Conservation (phyloP, 169 alveolate species). For the Cryptosporidium ryanae region DNA sequence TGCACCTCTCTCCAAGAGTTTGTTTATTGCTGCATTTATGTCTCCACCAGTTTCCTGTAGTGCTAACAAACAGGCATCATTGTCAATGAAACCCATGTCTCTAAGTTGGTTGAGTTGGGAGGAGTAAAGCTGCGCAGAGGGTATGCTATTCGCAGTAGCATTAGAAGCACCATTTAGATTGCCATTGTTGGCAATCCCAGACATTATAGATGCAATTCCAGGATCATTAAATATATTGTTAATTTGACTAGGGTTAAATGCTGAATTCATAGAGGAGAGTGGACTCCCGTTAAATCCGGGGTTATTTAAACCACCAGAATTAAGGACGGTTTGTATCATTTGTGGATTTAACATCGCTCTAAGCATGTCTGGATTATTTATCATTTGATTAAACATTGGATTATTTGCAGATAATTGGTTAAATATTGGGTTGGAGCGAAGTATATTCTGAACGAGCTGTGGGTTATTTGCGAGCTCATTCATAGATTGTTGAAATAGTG, state of each 20-base stretch:
- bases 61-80: constrained; percentile 91
- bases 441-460: constrained; percentile 78
- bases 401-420: constrained; percentile 82
- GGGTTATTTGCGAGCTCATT: constrained; percentile 82
- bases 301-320: constrained; percentile 1
- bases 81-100: constrained; percentile 95
- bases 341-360: constrained; percentile 84
- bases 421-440: constrained; percentile 78
- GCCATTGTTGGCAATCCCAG: constrained; percentile 11
- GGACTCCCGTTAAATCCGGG: not conserved
- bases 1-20: constrained; percentile 87
- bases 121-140: constrained; percentile 80
- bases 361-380: constrained; percentile 87
- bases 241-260: constrained; percentile 18
- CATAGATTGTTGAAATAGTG: constrained; percentile 84
- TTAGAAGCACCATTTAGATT: not conserved
- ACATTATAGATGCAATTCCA: constrained; percentile 41
- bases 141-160: not conserved
- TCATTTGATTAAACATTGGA: constrained; percentile 86
- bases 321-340: constrained; percentile 76
- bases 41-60: constrained; percentile 93
- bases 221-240: constrained; percentile 39
- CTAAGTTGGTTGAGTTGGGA: constrained; percentile 88
- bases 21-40: constrained; percentile 93
- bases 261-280: constrained; percentile 70